Evolutionary conservation across 2,329 filamentous ascomycete genomes (phyloP).

Genomic region (Didymella glomerata): DNA sequence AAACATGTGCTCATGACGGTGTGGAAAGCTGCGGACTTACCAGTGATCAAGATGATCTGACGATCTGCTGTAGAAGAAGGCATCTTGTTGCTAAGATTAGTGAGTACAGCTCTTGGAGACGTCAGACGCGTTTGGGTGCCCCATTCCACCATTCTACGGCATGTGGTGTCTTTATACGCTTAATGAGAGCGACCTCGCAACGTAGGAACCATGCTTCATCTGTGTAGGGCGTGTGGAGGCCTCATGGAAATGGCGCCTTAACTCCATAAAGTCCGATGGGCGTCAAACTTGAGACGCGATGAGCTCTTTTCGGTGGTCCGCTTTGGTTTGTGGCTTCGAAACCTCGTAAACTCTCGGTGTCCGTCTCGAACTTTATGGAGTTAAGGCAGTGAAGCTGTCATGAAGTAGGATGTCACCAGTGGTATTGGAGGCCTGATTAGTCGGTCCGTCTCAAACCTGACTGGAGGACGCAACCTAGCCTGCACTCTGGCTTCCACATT

Average conservation of each 20-base stretch:
- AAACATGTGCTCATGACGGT: constrained; percentile 1
- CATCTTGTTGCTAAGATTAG: not conserved
- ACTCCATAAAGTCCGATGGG: not conserved
- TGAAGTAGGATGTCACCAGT: not conserved
- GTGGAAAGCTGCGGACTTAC: constrained; percentile 13
- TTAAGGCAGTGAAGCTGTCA: constrained; percentile 1
- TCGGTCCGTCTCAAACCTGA: not conserved
- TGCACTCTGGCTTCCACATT: not conserved
- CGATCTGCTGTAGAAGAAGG: constrained; percentile 24
- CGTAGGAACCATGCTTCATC: not conserved
- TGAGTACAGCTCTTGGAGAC: not conserved
- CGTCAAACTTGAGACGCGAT: not conserved
- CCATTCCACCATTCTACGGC: not conserved
- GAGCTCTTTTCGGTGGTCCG: constrained; percentile 5
- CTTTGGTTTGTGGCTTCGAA: not conserved
- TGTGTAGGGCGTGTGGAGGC: not conserved
- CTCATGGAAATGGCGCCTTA: constrained; percentile 2
- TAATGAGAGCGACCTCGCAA: not conserved
- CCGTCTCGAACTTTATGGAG: not conserved
- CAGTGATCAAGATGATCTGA: constrained; percentile 44
- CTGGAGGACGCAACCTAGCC: not conserved
- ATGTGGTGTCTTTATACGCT: not conserved
- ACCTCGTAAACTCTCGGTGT: not conserved
- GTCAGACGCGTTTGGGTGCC: not conserved
- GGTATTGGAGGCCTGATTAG: not conserved